A percentile compares a stretch with the other conserved stretches of the same genome.
Evolutionary conservation across 306 rosid species (phyloP).

Genomic region (Pueraria montana): DNA sequence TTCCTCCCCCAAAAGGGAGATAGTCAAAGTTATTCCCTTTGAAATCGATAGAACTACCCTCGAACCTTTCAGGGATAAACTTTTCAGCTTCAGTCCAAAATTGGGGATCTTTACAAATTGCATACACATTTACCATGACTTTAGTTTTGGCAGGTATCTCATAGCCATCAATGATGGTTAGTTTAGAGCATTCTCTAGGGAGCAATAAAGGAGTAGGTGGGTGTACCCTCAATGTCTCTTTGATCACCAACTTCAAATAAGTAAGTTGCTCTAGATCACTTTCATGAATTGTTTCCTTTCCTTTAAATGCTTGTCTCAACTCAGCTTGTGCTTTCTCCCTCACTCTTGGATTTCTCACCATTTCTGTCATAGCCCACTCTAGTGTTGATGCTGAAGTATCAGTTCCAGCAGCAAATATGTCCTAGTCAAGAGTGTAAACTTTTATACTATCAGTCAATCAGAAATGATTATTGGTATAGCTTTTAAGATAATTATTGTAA

Average conservation of each 20-base stretch:
- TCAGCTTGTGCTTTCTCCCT: slow-evolving; percentile 29
- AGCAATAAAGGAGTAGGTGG: slow-evolving; percentile 26
- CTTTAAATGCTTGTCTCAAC: slow-evolving; percentile 17
- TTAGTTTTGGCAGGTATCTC: too few species aligned
- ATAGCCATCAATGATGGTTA: not conserved
- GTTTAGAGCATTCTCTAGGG: slow-evolving; percentile 23
- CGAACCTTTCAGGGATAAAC: slow-evolving; percentile 35
- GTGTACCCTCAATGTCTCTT: slow-evolving; percentile 25
- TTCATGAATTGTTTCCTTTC: slow-evolving; percentile 8
- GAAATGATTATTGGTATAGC: too few species aligned
- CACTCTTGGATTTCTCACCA: slow-evolving; percentile 37
- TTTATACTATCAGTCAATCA: too few species aligned
- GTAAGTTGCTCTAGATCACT: slow-evolving; percentile 13
- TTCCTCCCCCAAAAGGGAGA: not conserved
- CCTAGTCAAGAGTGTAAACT: not conserved
- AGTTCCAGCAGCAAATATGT: slow-evolving; percentile 1
- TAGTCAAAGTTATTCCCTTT: too few species aligned
- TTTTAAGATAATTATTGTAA: too few species aligned
- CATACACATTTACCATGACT: not conserved
- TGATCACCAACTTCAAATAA: slow-evolving; percentile 35
- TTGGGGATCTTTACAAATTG: slow-evolving; percentile 15
- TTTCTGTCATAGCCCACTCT: slow-evolving; percentile 42
- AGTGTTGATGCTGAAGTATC: slow-evolving; percentile 27
- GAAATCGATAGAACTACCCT: not conserved
- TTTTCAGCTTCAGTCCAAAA: slow-evolving; percentile 28